Evolutionary conservation across 345 rosid species (phyloP).

Genomic region (Camelina sativa): DNA sequence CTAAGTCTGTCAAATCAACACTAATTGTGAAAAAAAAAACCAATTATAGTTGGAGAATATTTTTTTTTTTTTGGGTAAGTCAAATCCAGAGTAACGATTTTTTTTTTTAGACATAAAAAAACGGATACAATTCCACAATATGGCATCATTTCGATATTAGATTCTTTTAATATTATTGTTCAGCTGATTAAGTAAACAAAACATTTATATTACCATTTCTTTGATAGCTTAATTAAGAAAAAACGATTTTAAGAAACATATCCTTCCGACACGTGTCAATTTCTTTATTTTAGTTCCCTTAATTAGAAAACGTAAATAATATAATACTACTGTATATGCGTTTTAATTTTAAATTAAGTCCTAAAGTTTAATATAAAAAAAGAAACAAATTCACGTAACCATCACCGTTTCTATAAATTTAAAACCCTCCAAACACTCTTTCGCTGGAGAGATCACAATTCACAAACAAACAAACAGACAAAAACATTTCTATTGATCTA

Average conservation of each 20-base stretch:
- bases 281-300: neutral
- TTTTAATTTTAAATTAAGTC: neutral
- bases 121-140: too few species aligned
- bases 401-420: neutral
- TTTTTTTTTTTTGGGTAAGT: too few species aligned
- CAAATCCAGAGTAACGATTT: too few species aligned
- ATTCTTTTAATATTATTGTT: neutral
- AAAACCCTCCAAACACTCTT: slow-evolving; percentile 26
- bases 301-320: slow-evolving; percentile 3
- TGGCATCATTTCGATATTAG: neutral
- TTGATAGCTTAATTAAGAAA: neutral
- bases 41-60: too few species aligned
- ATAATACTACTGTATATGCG: neutral
- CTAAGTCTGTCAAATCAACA: neutral
- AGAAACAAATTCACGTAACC: slow-evolving; percentile 26
- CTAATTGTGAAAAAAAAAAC: too few species aligned
- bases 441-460: slow-evolving; percentile 24
- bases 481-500: slow-evolving; percentile 1
- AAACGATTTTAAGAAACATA: too few species aligned
- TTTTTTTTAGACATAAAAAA: too few species aligned
- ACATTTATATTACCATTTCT: neutral
- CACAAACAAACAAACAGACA: slow-evolving; percentile 15
- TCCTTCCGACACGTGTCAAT: slow-evolving; percentile 22
- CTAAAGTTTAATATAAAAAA: neutral
- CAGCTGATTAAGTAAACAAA: neutral